phyloP scores from a whole-genome alignment of 148 eudicot species.

The Fagopyrum homotropicum region DNA sequence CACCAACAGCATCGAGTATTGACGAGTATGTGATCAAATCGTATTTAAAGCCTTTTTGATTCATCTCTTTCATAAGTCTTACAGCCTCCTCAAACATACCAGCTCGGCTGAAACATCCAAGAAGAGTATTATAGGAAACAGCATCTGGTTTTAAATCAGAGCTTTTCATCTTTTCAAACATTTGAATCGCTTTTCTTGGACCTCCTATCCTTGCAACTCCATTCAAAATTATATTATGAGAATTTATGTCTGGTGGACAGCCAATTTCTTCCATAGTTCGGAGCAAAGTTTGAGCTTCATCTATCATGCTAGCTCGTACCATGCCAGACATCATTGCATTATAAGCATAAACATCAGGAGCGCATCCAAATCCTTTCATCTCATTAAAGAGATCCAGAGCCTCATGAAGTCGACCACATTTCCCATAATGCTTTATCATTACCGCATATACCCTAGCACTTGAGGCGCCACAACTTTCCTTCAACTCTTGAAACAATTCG shows the following conservation, averaged over 20 bases:
- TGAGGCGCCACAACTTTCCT: slow-evolving; percentile 78
- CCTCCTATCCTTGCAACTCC: slow-evolving; percentile 78
- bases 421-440: slow-evolving; percentile 93
- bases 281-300: slow-evolving; percentile 71
- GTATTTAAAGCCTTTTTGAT: slow-evolving; percentile 56
- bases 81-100: slow-evolving; percentile 99
- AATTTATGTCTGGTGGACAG: slow-evolving; percentile 70
- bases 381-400: slow-evolving; percentile 78
- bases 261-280: slow-evolving; percentile 71
- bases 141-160: slow-evolving; percentile 63
- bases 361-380: slow-evolving; percentile 72
- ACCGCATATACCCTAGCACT: slow-evolving; percentile 91
- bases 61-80: slow-evolving; percentile 86
- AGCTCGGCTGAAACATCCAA: slow-evolving; percentile 85
- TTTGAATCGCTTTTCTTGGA: slow-evolving; percentile 60
- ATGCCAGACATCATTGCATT: slow-evolving; percentile 94
- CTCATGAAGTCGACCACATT: slow-evolving; percentile 58
- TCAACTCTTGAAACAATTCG: slow-evolving; percentile 87
- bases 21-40: slow-evolving; percentile 86
- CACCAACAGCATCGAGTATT: slow-evolving; percentile 93
- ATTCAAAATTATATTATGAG: slow-evolving; percentile 73
- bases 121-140: slow-evolving; percentile 84
- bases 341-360: slow-evolving; percentile 71
- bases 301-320: slow-evolving; percentile 71
- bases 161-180: slow-evolving; percentile 67